These are phyloP conservation scores for Penicillium brevicompactum DNA, from an alignment of 2,329 filamentous ascomycete species.

Conservation along the genomic window DNA sequence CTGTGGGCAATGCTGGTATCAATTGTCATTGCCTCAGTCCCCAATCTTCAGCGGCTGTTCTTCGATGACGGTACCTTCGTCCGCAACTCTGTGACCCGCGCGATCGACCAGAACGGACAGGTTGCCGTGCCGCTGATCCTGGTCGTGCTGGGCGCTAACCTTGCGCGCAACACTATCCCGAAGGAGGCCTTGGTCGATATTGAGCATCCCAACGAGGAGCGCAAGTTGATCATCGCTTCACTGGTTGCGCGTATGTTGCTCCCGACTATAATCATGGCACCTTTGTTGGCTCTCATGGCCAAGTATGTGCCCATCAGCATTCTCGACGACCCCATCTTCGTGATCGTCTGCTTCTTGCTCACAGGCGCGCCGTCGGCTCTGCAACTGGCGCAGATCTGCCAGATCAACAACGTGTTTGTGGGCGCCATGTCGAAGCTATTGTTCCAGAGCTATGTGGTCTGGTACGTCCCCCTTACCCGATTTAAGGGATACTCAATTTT, in stretches of 20 bases:
- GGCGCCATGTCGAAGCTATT: slow-evolving; percentile 88
- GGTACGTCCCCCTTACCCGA: slow-evolving; percentile 57
- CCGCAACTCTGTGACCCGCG: slow-evolving; percentile 88
- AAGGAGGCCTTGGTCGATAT: slow-evolving; percentile 65
- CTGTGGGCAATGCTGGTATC: slow-evolving; percentile 95
- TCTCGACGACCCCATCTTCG: slow-evolving; percentile 94
- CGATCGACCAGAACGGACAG: slow-evolving; percentile 79
- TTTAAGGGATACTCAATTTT: neutral
- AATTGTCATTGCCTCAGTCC: slow-evolving; percentile 88
- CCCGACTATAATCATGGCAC: slow-evolving; percentile 89
- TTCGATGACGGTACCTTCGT: slow-evolving; percentile 88
- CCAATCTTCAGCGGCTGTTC: slow-evolving; percentile 78
- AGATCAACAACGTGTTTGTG: slow-evolving; percentile 96
- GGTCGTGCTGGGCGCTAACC: slow-evolving; percentile 90
- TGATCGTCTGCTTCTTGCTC: slow-evolving; percentile 95
- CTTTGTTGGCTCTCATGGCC: slow-evolving; percentile 79
- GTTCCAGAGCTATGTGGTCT: slow-evolving; percentile 96
- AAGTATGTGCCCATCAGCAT: slow-evolving; percentile 94
- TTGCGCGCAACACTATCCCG: slow-evolving; percentile 86
- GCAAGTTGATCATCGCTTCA: slow-evolving; percentile 80
- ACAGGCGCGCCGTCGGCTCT: slow-evolving; percentile 91
- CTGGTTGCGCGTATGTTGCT: slow-evolving; percentile 89
- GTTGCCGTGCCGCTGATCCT: slow-evolving; percentile 95
- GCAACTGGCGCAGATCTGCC: slow-evolving; percentile 96
- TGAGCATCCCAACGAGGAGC: slow-evolving; percentile 69